A percentile compares a stretch with the other conserved stretches of the same genome.
Evolutionary conservation across 2,329 filamentous ascomycete species (phyloP).

Genomic region (Fusarium pseudocircinatum): DNA sequence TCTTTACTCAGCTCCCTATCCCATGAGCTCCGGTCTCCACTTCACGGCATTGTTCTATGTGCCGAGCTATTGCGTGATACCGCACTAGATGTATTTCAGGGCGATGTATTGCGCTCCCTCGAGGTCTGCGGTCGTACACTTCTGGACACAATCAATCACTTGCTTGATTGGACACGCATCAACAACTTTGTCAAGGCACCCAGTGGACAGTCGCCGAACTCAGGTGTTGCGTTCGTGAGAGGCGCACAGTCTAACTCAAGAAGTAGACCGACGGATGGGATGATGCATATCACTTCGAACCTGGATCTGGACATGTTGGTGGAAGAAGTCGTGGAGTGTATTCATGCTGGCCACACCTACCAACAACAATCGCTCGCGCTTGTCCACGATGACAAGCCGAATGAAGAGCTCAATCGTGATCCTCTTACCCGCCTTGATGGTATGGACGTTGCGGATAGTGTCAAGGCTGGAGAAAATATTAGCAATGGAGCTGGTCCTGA

Average conservation of each 20-base stretch:
- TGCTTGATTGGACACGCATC: slow-evolving; percentile 65
- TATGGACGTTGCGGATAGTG: slow-evolving; percentile 22
- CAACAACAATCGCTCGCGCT: slow-evolving; percentile 33
- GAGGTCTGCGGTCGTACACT: slow-evolving; percentile 61
- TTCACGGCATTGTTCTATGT: slow-evolving; percentile 68
- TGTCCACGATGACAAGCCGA: background rate
- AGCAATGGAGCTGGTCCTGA: background rate
- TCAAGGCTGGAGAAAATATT: background rate
- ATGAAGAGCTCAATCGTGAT: background rate
- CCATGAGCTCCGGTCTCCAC: slow-evolving; percentile 68
- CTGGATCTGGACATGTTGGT: slow-evolving; percentile 50
- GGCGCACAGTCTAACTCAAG: background rate
- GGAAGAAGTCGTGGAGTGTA: slow-evolving; percentile 59
- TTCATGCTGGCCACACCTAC: slow-evolving; percentile 51
- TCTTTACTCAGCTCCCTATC: slow-evolving; percentile 69
- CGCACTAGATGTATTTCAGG: slow-evolving; percentile 56
- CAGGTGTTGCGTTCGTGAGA: background rate
- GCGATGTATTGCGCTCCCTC: slow-evolving; percentile 58
- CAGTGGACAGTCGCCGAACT: background rate
- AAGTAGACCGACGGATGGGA: slow-evolving; percentile 16
- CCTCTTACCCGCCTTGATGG: slow-evolving; percentile 17
- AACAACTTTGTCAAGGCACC: slow-evolving; percentile 49
- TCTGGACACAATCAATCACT: slow-evolving; percentile 63
- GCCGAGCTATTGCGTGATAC: slow-evolving; percentile 64
- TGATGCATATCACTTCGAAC: slow-evolving; percentile 28